Base-by-base conservation (phyloP, 2,329 filamentous ascomycete species). In the Monilinia fructigena region DNA sequence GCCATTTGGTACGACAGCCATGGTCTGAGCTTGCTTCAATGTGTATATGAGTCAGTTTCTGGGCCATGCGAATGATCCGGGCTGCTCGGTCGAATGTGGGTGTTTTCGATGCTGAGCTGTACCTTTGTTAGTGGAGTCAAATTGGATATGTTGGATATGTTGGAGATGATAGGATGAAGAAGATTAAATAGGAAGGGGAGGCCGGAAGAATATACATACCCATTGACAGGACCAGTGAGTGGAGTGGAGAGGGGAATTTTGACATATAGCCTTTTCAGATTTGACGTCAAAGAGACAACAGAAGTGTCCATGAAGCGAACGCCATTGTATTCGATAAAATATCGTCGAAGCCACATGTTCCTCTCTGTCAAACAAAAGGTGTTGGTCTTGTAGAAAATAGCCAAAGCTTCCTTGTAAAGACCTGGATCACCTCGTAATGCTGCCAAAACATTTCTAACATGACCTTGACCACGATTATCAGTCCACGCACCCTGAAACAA, bases 331-430 rank as follows among this genome's bases (percentile, higher is more conserved):
- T 50, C 42, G 45, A 55, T 35, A 8, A 64, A 48, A 38, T 38
- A 56, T 12, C 5, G 18, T 12, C 8, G 4, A 1, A 65, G 40
- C 62, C 62, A 65, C 4, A 5, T 1, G 50, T 65, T 65, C 14
- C 47, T 28, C 5, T 50, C 16, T 5, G n/a, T 50, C 8, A 65
- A 40, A 4, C 4, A 58, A 28, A 65, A 65, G 3, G 53, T 65
- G 8, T 58, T 65, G 7, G 28, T 28, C 8, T 42, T 18, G 6
- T 58, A 65, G n/a, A 65, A 65, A 1, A 65, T n/a, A 28, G 10
- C 1, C 11, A 65, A n/a, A 40, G 62, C 62, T 52, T 65, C 62
- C 11, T 48, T 14, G n/a, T 65, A 58, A 2, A 65, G 42, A 12
- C 16, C 12, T 23, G 40, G 28, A 40, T 65, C 62, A 4, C 28